Evolutionary conservation across 2,329 filamentous ascomycete genomes (phyloP).

Genomic region (Boeremia exigua): DNA sequence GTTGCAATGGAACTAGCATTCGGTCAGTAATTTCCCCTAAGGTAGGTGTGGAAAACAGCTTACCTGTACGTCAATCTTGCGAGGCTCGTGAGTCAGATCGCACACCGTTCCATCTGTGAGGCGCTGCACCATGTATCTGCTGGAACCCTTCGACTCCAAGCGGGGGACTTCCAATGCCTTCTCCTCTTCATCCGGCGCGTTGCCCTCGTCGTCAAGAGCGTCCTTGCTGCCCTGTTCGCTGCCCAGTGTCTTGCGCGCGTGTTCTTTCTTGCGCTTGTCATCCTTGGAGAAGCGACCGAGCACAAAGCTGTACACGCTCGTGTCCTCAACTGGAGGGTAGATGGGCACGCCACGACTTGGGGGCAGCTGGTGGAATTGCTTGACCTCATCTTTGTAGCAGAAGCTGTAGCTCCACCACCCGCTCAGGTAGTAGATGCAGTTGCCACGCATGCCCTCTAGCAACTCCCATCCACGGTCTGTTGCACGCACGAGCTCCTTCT

Average conservation of each 20-base stretch:
- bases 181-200: slow-evolving; percentile 30
- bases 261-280: slow-evolving; percentile 27
- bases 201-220: slow-evolving; percentile 37
- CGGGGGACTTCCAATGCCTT: slow-evolving; percentile 59
- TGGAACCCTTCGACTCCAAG: slow-evolving; percentile 81
- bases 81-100: slow-evolving; percentile 80
- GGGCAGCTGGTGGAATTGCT: slow-evolving; percentile 87
- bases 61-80: slow-evolving; percentile 82
- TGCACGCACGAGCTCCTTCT: slow-evolving; percentile 78
- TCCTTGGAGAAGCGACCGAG: slow-evolving; percentile 66
- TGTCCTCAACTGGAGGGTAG: slow-evolving; percentile 78
- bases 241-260: slow-evolving; percentile 38
- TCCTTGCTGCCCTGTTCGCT: slow-evolving; percentile 35
- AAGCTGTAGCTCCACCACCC: slow-evolving; percentile 98
- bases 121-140: slow-evolving; percentile 83
- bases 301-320: slow-evolving; percentile 75
- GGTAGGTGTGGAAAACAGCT: slow-evolving; percentile 17
- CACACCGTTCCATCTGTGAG: slow-evolving; percentile 81
- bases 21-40: background rate
- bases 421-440: slow-evolving; percentile 81
- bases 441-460: slow-evolving; percentile 75
- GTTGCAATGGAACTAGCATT: slow-evolving; percentile 71
- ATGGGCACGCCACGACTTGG: slow-evolving; percentile 69
- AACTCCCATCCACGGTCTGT: slow-evolving; percentile 81
- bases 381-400: slow-evolving; percentile 85